Evolutionary conservation across 1,284 basidiomycete genomes (phyloP).

Genomic region (Ceratobasidium theobromae): DNA sequence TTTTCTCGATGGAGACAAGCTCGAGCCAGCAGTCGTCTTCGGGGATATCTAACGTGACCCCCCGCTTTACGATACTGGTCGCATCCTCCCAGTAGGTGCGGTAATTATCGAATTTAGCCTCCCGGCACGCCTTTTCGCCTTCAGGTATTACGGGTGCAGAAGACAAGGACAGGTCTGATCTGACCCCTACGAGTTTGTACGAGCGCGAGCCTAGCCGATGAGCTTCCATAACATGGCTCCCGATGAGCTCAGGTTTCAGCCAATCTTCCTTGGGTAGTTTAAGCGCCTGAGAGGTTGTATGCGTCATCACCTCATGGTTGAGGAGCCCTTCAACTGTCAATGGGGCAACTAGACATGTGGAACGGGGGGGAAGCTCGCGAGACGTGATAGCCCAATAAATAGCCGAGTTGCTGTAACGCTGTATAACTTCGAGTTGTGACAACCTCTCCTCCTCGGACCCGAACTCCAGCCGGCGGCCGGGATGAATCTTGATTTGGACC

Average conservation of each 20-base stretch:
- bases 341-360: slow-evolving; percentile 63
- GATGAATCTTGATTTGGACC: slow-evolving; percentile 1
- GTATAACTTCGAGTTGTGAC: slow-evolving; percentile 44
- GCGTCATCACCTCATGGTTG: slow-evolving; percentile 57
- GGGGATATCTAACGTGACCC: slow-evolving; percentile 6
- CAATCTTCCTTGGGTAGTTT: slow-evolving; percentile 46
- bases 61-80: slow-evolving; percentile 1
- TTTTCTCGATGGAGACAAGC: slow-evolving; percentile 1
- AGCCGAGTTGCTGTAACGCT: slow-evolving; percentile 61
- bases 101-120: background rate
- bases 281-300: slow-evolving; percentile 29
- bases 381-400: slow-evolving; percentile 58
- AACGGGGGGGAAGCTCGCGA: slow-evolving; percentile 3
- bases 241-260: slow-evolving; percentile 47
- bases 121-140: background rate
- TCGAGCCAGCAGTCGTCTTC: slow-evolving; percentile 27
- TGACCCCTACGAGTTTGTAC: background rate
- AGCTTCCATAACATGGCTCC: slow-evolving; percentile 22
- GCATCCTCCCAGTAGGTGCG: slow-evolving; percentile 14
- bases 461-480: slow-evolving; percentile 13
- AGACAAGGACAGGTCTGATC: background rate
- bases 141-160: background rate
- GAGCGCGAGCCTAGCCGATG: slow-evolving; percentile 8
- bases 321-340: slow-evolving; percentile 51
- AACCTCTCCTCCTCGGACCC: slow-evolving; percentile 23